These are phyloP conservation scores for Thielaviopsis ethacetica DNA, from an alignment of 2,329 filamentous ascomycete species.

Conservation along the genomic window DNA sequence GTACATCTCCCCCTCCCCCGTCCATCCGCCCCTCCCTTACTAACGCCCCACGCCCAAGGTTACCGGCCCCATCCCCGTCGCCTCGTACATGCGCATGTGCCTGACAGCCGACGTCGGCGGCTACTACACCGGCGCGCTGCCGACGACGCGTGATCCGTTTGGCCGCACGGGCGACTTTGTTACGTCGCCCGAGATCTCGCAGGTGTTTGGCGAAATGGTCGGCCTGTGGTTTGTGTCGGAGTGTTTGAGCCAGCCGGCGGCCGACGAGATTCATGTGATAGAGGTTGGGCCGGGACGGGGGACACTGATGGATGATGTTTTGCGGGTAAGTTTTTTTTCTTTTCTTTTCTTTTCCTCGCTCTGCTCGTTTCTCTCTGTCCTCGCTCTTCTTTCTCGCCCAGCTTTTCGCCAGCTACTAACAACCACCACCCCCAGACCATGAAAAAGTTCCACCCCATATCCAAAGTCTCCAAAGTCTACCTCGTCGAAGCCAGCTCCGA, in stretches of 20 bases:
- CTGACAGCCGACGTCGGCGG: slow-evolving; percentile 79
- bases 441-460: slow-evolving; percentile 63
- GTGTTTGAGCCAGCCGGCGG: slow-evolving; percentile 82
- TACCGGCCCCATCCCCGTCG: slow-evolving; percentile 81
- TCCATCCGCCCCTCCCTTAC: not conserved
- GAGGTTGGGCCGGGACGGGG: slow-evolving; percentile 89
- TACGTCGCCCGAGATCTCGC: slow-evolving; percentile 92
- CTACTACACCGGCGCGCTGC: slow-evolving; percentile 72
- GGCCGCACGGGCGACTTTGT: slow-evolving; percentile 90
- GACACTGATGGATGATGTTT: slow-evolving; percentile 91
- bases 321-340: slow-evolving; percentile 45
- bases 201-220: slow-evolving; percentile 87
- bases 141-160: slow-evolving; percentile 64
- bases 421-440: slow-evolving; percentile 45
- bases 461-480: slow-evolving; percentile 71
- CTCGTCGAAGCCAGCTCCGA: slow-evolving; percentile 84
- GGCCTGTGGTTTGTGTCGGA: slow-evolving; percentile 92
- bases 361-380: not conserved
- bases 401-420: not conserved
- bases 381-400: not conserved
- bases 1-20: slow-evolving; percentile 28
- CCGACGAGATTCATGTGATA: slow-evolving; percentile 61
- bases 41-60: too few relatives aligned
- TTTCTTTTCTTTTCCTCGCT: not conserved
- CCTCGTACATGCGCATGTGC: slow-evolving; percentile 97